Conservation (phyloP, 2,329 filamentous ascomycete species). For the Xylaria sp. region DNA sequence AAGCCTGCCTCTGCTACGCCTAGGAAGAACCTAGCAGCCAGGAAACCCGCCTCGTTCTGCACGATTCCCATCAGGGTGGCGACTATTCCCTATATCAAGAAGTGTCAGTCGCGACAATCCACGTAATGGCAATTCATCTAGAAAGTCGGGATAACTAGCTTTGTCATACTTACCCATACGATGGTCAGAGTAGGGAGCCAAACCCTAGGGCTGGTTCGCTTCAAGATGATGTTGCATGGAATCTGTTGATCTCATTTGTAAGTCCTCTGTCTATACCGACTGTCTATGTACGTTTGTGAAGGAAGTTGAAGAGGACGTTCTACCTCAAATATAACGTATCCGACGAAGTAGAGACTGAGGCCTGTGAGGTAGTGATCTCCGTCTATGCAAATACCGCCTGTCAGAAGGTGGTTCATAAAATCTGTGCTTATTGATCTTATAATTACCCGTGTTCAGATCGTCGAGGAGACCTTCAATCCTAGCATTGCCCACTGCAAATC, state of each 20-base stretch:
- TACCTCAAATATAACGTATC: constrained; percentile 63
- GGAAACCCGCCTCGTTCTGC: constrained; percentile 56
- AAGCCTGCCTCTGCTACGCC: constrained; percentile 60
- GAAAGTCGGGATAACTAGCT: too few relatives aligned
- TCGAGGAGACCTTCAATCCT: constrained; percentile 59
- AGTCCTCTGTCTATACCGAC: constrained; percentile 4
- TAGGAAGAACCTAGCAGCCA: constrained; percentile 60
- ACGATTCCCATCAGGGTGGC: constrained; percentile 58
- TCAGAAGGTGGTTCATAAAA: neutral
- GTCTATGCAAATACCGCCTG: constrained; percentile 41
- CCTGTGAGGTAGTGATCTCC: constrained; percentile 69
- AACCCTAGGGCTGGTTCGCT: constrained; percentile 61
- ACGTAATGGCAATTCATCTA: too few relatives aligned
- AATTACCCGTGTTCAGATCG: constrained; percentile 59
- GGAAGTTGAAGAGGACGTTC: constrained; percentile 14
- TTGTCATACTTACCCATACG: constrained; percentile 49
- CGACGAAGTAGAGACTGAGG: constrained; percentile 69
- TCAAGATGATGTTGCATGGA: constrained; percentile 67
- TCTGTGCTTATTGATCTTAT: constrained; percentile 20
- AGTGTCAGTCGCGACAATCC: neutral
- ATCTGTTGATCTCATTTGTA: constrained; percentile 49
- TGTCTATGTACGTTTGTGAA: too few relatives aligned
- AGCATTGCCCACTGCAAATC: constrained; percentile 59
- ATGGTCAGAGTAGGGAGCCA: constrained; percentile 65
- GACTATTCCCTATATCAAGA: constrained; percentile 49